These are phyloP conservation scores for Cladosporium sp. DNA, from an alignment of 2,329 filamentous ascomycete species.

Conservation along the genomic window DNA sequence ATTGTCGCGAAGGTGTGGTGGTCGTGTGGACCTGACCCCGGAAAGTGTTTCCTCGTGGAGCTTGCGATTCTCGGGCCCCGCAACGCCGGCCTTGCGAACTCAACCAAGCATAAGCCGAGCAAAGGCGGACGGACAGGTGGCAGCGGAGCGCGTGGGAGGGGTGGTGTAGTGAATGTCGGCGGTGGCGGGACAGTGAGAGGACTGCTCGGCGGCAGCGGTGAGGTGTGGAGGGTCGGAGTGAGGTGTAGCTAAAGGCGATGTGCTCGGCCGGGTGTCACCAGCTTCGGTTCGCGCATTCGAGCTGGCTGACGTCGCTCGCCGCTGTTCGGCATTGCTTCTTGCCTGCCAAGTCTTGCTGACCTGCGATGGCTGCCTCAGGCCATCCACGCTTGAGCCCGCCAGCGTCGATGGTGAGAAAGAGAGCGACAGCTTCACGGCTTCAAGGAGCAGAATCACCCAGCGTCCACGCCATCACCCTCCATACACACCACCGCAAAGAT, in stretches of 20 bases:
- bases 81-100: constrained; percentile 12
- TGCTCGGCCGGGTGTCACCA: not conserved
- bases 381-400: not conserved
- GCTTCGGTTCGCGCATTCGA: not conserved
- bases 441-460: constrained; percentile 7
- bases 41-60: constrained; percentile 8
- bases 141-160: not conserved
- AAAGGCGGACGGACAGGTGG: not conserved
- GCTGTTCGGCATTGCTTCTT: not conserved
- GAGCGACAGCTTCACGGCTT: constrained; percentile 8
- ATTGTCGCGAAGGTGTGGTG: not conserved
- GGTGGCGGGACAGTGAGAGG: not conserved
- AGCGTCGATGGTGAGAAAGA: constrained; percentile 6
- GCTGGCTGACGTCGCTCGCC: not conserved
- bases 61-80: constrained; percentile 11
- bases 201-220: not conserved
- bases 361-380: too few relatives aligned
- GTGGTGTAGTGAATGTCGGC: not conserved
- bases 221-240: constrained; percentile 4
- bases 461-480: constrained; percentile 19
- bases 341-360: constrained; percentile 3
- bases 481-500: constrained; percentile 43
- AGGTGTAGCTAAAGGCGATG: not conserved
- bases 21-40: constrained; percentile 4
- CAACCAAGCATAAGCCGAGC: constrained; percentile 10